A percentile compares a stretch with the other conserved stretches of the same genome.
phyloP scores from a whole-genome alignment of 1,139 yeast species.

The Pichia sp. region DNA sequence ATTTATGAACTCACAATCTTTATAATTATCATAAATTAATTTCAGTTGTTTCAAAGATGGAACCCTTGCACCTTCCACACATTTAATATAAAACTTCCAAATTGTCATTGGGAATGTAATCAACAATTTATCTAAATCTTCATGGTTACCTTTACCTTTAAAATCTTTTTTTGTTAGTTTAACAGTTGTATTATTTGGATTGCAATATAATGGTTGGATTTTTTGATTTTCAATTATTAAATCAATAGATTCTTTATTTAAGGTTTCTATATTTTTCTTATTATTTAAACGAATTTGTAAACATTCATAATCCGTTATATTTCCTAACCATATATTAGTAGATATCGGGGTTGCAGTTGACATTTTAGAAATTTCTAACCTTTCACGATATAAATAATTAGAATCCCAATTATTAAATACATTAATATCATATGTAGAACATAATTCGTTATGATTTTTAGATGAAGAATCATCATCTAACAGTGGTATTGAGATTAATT shows the following conservation, averaged over 20 bases:
- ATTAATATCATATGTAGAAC: slow-evolving; percentile 27
- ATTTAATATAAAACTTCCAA: slow-evolving; percentile 40
- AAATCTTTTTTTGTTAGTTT: slow-evolving; percentile 28
- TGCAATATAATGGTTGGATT: slow-evolving; percentile 40
- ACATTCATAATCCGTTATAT: slow-evolving; percentile 49
- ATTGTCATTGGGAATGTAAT: slow-evolving; percentile 32
- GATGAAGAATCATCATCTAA: slow-evolving; percentile 19
- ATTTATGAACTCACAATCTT: slow-evolving; percentile 33
- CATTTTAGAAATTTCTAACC: slow-evolving; percentile 76
- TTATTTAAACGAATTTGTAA: slow-evolving; percentile 25
- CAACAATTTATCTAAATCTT: slow-evolving; percentile 24
- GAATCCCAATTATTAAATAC: slow-evolving; percentile 60
- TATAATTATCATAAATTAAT: slow-evolving; percentile 31
- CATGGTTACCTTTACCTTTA: slow-evolving; percentile 8
- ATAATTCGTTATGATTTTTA: slow-evolving; percentile 24
- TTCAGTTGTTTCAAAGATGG: slow-evolving; percentile 41
- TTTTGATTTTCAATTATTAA: slow-evolving; percentile 1
- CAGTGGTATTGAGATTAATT: slow-evolving; percentile 26
- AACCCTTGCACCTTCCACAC: slow-evolving; percentile 51
- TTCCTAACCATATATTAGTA: slow-evolving; percentile 66
- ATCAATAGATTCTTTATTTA: slow-evolving; percentile 4
- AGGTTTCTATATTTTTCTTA: slow-evolving; percentile 4
- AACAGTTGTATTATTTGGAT: slow-evolving; percentile 47
- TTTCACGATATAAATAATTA: slow-evolving; percentile 67
- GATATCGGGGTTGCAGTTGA: slow-evolving; percentile 63